Evolutionary conservation across 768 basidiomycete species (phyloP).

Genomic region (Hypholoma fasciculare): DNA sequence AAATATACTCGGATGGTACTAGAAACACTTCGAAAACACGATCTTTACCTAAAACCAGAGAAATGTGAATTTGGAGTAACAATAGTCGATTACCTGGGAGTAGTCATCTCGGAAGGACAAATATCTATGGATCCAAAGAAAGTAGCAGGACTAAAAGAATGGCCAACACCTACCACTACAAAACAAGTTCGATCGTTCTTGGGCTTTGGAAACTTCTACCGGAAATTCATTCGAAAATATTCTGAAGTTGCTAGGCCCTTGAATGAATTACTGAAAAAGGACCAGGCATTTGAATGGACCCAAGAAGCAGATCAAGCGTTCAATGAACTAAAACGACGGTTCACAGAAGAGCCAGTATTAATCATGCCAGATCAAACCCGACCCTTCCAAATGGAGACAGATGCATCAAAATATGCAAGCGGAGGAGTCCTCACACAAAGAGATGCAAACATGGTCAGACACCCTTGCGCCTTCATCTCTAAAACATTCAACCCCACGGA

Average conservation of each 20-base stretch:
- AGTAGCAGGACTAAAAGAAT: conserved; percentile 23
- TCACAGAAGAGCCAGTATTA: conserved; percentile 26
- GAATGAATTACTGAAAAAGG: conserved; percentile 21
- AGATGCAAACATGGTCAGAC: neutral
- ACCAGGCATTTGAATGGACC: conserved; percentile 24
- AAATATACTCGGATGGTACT: too few relatives aligned
- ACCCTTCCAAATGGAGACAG: conserved; percentile 25
- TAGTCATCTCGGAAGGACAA: neutral
- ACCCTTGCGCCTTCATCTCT: conserved; percentile 39
- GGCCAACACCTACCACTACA: conserved; percentile 20
- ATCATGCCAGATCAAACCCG: conserved; percentile 13
- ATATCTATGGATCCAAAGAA: conserved; percentile 30
- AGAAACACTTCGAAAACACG: too few relatives aligned
- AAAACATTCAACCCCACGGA: conserved; percentile 31
- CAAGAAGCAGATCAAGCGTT: conserved; percentile 22
- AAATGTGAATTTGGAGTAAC: too few relatives aligned
- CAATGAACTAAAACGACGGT: conserved; percentile 23
- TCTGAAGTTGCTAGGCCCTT: conserved; percentile 27
- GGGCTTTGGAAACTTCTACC: conserved; percentile 41
- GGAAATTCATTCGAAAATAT: conserved; percentile 32
- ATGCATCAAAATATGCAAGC: conserved; percentile 30
- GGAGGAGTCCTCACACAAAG: conserved; percentile 17
- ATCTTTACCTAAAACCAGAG: too few relatives aligned
- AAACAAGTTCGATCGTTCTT: conserved; percentile 16
- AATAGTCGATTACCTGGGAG: too few relatives aligned